phyloP scores from a whole-genome alignment of 768 basidiomycete species.

The Glaciozyma antarctica region DNA sequence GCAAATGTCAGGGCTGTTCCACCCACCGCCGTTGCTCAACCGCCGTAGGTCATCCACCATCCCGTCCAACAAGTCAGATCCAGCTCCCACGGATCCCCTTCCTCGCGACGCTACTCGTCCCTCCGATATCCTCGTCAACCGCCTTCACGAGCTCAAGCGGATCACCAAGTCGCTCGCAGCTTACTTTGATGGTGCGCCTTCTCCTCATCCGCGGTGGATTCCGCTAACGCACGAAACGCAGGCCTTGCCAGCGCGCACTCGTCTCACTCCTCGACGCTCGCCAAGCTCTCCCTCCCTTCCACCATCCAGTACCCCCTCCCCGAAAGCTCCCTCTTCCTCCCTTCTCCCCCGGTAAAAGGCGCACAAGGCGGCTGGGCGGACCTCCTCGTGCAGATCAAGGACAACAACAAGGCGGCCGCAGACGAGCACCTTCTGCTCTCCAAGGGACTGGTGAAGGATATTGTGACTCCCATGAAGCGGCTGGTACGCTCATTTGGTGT shows the following conservation, averaged over 20 bases:
- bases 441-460: conserved; percentile 1
- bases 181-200: conserved; percentile 8
- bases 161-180: conserved; percentile 8
- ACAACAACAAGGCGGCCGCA: conserved; percentile 8
- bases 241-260: background rate
- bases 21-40: too few relatives aligned
- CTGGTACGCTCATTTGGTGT: background rate
- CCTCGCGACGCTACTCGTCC: conserved; percentile 12
- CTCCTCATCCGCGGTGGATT: too few relatives aligned
- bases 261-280: background rate
- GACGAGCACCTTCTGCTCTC: conserved; percentile 13
- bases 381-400: conserved; percentile 14
- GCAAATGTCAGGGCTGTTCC: too few relatives aligned
- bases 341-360: too few relatives aligned
- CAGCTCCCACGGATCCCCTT: conserved; percentile 5
- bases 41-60: background rate
- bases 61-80: background rate
- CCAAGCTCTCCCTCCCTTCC: background rate
- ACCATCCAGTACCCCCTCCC: background rate
- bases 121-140: conserved; percentile 18
- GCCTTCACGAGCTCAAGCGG: conserved; percentile 19
- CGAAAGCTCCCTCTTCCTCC: background rate
- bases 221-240: too few relatives aligned
- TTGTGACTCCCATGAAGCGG: conserved; percentile 25
- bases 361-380: conserved; percentile 20